These are phyloP conservation scores for Hippophae tibetana DNA, from an alignment of 306 rosid genomes.

Conservation along the genomic window DNA sequence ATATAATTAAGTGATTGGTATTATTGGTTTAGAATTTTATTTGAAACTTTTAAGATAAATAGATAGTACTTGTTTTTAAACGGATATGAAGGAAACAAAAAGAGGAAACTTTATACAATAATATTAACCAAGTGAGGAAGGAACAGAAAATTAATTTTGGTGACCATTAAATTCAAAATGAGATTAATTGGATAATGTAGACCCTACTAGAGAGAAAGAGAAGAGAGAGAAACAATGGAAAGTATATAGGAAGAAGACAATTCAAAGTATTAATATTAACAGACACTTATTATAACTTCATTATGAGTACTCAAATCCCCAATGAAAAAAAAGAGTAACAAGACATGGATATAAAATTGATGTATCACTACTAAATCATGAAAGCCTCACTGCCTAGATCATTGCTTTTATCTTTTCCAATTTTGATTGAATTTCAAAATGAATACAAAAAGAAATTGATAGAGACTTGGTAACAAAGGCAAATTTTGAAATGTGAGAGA, in stretches of 20 bases:
- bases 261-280: constrained; percentile 29
- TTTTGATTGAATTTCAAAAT: too few relatives aligned
- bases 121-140: constrained; percentile 31
- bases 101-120: background rate
- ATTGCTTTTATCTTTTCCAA: too few relatives aligned
- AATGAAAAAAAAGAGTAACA: constrained; percentile 22
- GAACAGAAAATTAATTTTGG: constrained; percentile 38
- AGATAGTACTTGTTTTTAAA: too few relatives aligned
- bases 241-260: constrained; percentile 53
- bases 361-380: constrained; percentile 17
- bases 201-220: constrained; percentile 42
- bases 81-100: background rate
- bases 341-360: constrained; percentile 23
- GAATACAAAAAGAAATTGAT: too few relatives aligned
- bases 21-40: too few relatives aligned
- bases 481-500: too few relatives aligned
- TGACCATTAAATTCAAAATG: constrained; percentile 30
- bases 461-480: too few relatives aligned
- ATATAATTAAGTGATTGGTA: too few relatives aligned
- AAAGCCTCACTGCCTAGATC: constrained; percentile 25
- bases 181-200: constrained; percentile 44
- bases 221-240: constrained; percentile 19
- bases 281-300: constrained; percentile 33
- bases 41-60: too few relatives aligned
- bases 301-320: constrained; percentile 32